Conservation (phyloP, 306 rosid genomes). For the Luffa acutangula region DNA sequence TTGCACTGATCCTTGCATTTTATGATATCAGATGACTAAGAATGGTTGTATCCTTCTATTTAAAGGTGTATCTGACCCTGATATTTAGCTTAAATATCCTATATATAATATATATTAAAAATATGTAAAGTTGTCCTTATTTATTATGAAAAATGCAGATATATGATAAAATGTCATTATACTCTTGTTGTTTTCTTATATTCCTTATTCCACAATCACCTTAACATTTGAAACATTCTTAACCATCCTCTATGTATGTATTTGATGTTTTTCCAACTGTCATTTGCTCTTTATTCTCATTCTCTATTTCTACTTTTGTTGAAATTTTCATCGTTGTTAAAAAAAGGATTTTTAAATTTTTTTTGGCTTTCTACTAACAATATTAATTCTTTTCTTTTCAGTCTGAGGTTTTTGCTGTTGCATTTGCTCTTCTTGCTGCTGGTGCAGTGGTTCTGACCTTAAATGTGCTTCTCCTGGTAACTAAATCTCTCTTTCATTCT, state of each 20-base stretch:
- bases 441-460: conserved; percentile 87
- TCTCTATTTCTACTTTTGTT: background rate
- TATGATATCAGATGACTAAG: background rate
- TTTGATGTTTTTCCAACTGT: background rate
- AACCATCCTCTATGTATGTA: background rate
- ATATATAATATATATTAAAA: background rate
- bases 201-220: background rate
- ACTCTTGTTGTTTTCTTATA: background rate
- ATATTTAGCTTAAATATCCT: background rate
- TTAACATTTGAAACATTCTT: background rate
- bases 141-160: background rate
- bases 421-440: conserved; percentile 94
- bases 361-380: conserved; percentile 13
- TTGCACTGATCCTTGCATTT: background rate
- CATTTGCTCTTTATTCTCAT: background rate
- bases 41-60: background rate
- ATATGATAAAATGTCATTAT: background rate
- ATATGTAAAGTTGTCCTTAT: background rate
- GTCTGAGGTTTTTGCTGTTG: conserved; percentile 98
- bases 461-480: conserved; percentile 98
- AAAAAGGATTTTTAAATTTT: background rate
- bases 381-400: conserved; percentile 21
- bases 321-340: background rate
- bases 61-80: background rate
- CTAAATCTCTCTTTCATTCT: conserved; percentile 13